Evolutionary conservation across 2,329 filamentous ascomycete species (phyloP), one percentile per base, ranked within the genome.

Genomic region (Thielaviopsis musarum): DNA sequence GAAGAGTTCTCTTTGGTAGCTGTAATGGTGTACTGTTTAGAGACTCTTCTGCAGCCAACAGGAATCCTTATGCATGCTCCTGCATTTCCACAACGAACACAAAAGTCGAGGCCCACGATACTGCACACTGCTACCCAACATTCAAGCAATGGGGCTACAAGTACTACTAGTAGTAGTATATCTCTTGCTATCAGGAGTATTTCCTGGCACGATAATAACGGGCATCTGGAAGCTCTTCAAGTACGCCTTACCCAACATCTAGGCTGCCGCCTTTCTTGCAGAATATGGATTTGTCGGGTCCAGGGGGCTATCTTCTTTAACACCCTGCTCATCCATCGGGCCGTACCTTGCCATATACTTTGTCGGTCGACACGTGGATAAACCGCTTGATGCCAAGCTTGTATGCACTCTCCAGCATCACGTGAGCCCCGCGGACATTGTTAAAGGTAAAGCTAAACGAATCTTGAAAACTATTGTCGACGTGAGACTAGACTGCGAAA

Each of bases 171-270:
- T n/a, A n/a, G n/a, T n/a, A n/a, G n/a, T n/a, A n/a, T n/a, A n/a
- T n/a, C n/a, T n/a, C n/a, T n/a, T n/a, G n/a, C n/a, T n/a, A n/a
- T n/a, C n/a, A n/a, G n/a, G n/a, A n/a, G n/a, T 91, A 73, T 91
- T 91, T 68, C 85, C 85, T 56, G 87, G 78, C 28, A 91, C 84
- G 65, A 91, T 87, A 64, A 91, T 88, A 57, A 83, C 81, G 1
- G 87, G 87, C 13, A 93, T 75, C 69, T 86, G 85, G 75, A 90
- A 91, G 70, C 84, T 88, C 73, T 87, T 89, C 68, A 84, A 79
- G 69, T 91, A 93, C n/a, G 87, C 88, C 69, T 86, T 83, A n/a
- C 91, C 86, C 66, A 88, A 76, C 86, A 90, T 90, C 72, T 91
- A 87, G 5, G 87, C 87, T 1, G 87, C 87, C 2, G 87, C 87